Evolutionary conservation across 23 red algal genomes (phyloP).

Genomic region (Chondrus crispus): DNA sequence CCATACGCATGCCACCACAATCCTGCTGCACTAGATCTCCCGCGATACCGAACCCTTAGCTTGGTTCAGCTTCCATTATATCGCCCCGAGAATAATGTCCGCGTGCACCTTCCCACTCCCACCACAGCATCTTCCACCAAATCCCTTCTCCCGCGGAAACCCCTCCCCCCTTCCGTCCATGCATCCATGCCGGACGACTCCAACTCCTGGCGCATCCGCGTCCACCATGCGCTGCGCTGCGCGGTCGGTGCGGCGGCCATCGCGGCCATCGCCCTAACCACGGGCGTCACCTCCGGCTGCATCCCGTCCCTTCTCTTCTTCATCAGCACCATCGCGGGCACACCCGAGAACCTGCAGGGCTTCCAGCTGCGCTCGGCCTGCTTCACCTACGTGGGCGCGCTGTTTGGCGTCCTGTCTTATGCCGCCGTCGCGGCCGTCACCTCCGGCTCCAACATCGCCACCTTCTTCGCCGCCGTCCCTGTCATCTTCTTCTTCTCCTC

Average conservation of each 20-base stretch:
- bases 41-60: no score
- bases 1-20: no score
- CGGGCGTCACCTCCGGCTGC: conserved; percentile 27
- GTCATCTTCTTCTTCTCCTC: conserved; percentile 52
- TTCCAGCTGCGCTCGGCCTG: conserved; percentile 36
- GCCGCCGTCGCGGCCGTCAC: conserved; percentile 15
- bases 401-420: conserved; percentile 16
- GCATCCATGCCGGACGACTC: background rate
- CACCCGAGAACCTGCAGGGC: conserved; percentile 43
- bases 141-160: background rate
- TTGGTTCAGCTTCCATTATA: no score
- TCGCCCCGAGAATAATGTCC: no score
- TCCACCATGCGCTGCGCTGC: conserved; percentile 44
- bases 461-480: conserved; percentile 38
- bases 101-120: no score
- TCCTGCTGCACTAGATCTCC: no score
- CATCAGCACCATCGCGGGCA: conserved; percentile 49
- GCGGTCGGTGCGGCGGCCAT: conserved; percentile 12
- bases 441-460: background rate
- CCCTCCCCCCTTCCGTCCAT: background rate
- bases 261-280: background rate
- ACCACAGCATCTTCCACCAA: background rate
- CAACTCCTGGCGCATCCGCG: background rate
- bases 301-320: conserved; percentile 27
- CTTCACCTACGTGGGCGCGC: conserved; percentile 26